Conservation (phyloP, 345 rosid species). For the Leavenworthia alabamica region DNA sequence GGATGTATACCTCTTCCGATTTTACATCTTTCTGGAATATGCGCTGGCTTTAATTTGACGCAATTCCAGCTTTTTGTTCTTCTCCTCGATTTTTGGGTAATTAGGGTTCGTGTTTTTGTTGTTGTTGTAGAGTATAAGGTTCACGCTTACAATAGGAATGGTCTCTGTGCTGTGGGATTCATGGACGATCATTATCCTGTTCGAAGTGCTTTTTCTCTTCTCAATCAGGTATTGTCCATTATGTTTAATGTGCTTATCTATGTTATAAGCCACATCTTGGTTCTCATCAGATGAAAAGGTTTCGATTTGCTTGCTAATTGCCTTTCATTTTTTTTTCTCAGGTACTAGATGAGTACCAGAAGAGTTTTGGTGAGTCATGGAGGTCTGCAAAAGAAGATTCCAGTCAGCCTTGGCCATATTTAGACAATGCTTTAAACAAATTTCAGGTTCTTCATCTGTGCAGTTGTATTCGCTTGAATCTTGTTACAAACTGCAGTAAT, state of each 20-base stretch:
- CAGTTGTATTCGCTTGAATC: background rate
- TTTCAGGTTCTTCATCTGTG: slow-evolving; percentile 54
- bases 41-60: background rate
- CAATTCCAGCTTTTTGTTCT: background rate
- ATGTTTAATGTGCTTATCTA: background rate
- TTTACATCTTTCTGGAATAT: background rate
- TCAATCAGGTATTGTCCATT: slow-evolving; percentile 55
- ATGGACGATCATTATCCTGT: slow-evolving; percentile 98
- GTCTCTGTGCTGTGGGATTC: slow-evolving; percentile 79
- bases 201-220: slow-evolving; percentile 85
- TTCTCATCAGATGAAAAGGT: background rate
- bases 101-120: slow-evolving; percentile 6
- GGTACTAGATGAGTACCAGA: slow-evolving; percentile 92
- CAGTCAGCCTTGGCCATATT: slow-evolving; percentile 72
- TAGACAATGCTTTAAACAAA: slow-evolving; percentile 65
- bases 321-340: slow-evolving; percentile 23
- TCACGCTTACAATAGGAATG: slow-evolving; percentile 82
- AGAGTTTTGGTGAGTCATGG: slow-evolving; percentile 86
- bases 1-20: background rate
- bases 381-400: slow-evolving; percentile 56
- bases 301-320: background rate
- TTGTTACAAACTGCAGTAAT: background rate
- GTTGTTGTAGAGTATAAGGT: slow-evolving; percentile 69
- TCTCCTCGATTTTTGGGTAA: slow-evolving; percentile 12
- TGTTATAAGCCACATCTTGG: background rate